phyloP scores from a whole-genome alignment of 2,329 filamentous ascomycete species.

The Colletotrichum horii region DNA sequence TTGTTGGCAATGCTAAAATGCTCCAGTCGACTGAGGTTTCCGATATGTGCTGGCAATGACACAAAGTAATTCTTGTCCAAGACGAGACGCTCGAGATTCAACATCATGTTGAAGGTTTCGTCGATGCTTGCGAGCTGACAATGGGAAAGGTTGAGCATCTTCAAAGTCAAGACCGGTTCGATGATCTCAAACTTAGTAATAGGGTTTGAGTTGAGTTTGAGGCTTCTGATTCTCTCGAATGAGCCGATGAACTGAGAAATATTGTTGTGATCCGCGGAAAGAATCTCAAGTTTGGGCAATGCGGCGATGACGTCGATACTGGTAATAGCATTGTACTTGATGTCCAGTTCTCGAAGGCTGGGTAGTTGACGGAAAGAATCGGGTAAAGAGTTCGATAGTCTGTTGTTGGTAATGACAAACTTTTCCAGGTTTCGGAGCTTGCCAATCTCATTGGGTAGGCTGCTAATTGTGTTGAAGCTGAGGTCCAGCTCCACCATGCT shows the following conservation, averaged over 20 bases:
- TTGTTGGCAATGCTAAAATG: constrained; percentile 96
- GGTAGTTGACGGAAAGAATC: constrained; percentile 73
- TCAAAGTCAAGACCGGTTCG: constrained; percentile 78
- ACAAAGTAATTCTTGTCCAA: constrained; percentile 97
- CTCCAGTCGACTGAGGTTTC: constrained; percentile 81
- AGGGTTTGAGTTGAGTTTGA: constrained; percentile 94
- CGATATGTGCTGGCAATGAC: constrained; percentile 84
- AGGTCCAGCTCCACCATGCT: constrained; percentile 92
- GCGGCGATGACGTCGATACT: constrained; percentile 87
- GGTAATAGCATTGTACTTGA: constrained; percentile 89
- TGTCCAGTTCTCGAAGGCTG: constrained; percentile 87
- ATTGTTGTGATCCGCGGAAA: constrained; percentile 90
- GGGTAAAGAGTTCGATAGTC: constrained; percentile 77
- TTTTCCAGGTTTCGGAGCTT: constrained; percentile 81
- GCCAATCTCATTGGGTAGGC: constrained; percentile 79
- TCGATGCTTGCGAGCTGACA: constrained; percentile 92
- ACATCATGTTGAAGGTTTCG: constrained; percentile 84
- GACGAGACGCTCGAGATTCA: constrained; percentile 84
- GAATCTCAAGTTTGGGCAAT: constrained; percentile 84
- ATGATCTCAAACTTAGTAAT: constrained; percentile 91
- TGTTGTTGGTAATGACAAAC: constrained; percentile 95
- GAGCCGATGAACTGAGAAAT: constrained; percentile 88
- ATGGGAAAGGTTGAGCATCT: constrained; percentile 86
- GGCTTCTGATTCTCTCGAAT: constrained; percentile 82
- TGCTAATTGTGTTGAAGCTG: constrained; percentile 91